phyloP scores from a whole-genome alignment of 164 flowering plant genomes.

The Berberis thunbergii region DNA sequence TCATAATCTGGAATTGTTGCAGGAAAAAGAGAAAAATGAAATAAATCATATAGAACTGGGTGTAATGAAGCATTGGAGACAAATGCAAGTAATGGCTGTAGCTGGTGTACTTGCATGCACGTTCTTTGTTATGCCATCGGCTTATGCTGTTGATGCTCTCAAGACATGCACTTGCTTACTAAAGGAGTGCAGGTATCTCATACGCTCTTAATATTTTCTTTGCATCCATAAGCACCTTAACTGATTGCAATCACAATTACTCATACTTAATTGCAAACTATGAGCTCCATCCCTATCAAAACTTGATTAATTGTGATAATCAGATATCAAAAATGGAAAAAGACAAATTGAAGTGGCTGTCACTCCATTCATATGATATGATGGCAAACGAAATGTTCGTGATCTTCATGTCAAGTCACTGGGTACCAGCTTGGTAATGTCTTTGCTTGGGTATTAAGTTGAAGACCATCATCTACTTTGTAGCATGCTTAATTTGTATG shows the following conservation, averaged over 20 bases:
- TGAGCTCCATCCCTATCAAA: not conserved
- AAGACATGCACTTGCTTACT: slow-evolving; percentile 77
- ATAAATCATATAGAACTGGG: slow-evolving; percentile 8
- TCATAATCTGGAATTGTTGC: not conserved
- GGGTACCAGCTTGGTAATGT: no score
- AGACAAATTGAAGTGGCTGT: not conserved
- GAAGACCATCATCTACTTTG: no score
- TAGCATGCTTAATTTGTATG: no score
- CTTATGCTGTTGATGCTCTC: slow-evolving; percentile 70
- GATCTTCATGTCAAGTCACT: no score
- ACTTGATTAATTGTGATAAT: not conserved
- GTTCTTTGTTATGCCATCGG: slow-evolving; percentile 41
- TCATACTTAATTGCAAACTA: no score
- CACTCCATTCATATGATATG: not conserved
- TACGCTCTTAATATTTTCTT: not conserved
- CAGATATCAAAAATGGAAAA: not conserved
- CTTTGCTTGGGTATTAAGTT: no score
- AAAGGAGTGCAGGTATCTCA: slow-evolving; percentile 69
- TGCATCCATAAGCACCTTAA: not conserved
- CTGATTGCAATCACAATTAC: no score
- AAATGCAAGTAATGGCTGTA: slow-evolving; percentile 21
- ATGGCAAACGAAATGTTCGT: no score
- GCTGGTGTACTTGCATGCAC: slow-evolving; percentile 39
- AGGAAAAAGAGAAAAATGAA: no score
- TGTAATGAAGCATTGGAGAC: slow-evolving; percentile 30